Evolutionary conservation across 257 asterid species (phyloP), one percentile per base, ranked within the genome.

Genomic region (Solanum ossicruentum): DNA sequence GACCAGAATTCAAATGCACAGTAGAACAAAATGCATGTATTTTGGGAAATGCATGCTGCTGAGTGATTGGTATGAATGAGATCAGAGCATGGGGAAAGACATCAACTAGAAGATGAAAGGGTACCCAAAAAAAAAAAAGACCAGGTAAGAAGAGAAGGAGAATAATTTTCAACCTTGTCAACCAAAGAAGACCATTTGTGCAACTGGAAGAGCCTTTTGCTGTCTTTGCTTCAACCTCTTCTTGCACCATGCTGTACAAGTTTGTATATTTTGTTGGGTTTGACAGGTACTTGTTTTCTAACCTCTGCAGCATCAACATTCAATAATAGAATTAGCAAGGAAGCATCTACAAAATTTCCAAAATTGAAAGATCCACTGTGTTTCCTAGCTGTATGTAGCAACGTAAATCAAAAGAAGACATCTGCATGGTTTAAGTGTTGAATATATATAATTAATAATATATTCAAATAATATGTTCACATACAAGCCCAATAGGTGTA

Each of bases 181-280:
- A 85, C 99, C 99, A 97, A 83, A 97, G 92, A 89, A 97, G 98
- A 86, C 98, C 99, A 88, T 95, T 94, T 55, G 99, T 92, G 92
- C 98, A 94, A 87, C 99, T 97, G 55, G 98, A 94, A 85, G 99
- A 95, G 87, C 93, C 94, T 88, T 90, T 94, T 84, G 99, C 97
- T 83, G 97, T 94, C 90, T 95, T 95, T 71, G 95, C 94, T 85
- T 92, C 97, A 89, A 95, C 87, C 89, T 96, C 99, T 89, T 91
- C 97, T 91, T 93, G 93, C 80, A 97, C 95, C 97, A 97, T 91
- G 88, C 93, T 94, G 88, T 94, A 94, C 85, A 97, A 85, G 85
- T 90, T 92, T 77, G 88, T 82, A 81, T 93, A 97, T 79, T 97
- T 90, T 84, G 95, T 87, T 36, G 98, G 97, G 85, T 93, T 75